A percentile compares a stretch with the other conserved stretches of the same genome.
These are phyloP conservation scores for Aureobasidium pullulans DNA, from an alignment of 2,329 filamentous ascomycete genomes.

Conservation along the genomic window DNA sequence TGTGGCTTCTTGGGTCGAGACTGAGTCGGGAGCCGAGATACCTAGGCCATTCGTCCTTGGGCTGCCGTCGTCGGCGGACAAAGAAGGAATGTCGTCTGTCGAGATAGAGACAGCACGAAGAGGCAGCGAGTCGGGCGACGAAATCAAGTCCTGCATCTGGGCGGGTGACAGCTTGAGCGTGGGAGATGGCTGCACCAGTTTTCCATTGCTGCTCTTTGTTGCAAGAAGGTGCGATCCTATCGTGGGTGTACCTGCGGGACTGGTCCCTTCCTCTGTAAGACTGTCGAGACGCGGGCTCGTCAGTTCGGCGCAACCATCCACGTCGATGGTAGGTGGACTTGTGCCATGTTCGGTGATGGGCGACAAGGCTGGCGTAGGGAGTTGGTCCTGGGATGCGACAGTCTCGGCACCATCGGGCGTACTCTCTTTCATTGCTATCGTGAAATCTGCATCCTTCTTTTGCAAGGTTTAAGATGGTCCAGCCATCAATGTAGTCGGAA, in stretches of 20 bases:
- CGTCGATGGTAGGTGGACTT: neutral
- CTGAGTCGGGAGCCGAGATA: neutral
- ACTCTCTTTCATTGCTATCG: neutral
- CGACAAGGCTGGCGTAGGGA: slow-evolving; percentile 22
- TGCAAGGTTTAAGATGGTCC: neutral
- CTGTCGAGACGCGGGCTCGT: neutral
- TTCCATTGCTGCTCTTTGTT: slow-evolving; percentile 11
- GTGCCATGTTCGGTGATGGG: slow-evolving; percentile 23
- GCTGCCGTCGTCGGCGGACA: slow-evolving; percentile 13
- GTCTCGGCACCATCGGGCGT: neutral
- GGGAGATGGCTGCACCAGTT: slow-evolving; percentile 24
- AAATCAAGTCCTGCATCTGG: slow-evolving; percentile 48
- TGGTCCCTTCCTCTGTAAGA: neutral
- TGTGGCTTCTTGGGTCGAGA: neutral
- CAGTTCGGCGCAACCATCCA: neutral
- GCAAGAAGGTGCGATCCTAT: neutral
- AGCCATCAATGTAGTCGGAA: neutral
- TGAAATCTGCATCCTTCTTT: neutral
- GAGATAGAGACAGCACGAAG: slow-evolving; percentile 34
- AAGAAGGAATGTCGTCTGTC: slow-evolving; percentile 25
- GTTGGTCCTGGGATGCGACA: slow-evolving; percentile 15
- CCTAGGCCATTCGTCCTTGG: neutral
- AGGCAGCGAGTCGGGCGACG: slow-evolving; percentile 48
- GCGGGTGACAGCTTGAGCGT: slow-evolving; percentile 47
- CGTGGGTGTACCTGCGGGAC: neutral